Evolutionary conservation across 106 monocot species (phyloP).

Genomic region (Dactylorhiza incarnata): DNA sequence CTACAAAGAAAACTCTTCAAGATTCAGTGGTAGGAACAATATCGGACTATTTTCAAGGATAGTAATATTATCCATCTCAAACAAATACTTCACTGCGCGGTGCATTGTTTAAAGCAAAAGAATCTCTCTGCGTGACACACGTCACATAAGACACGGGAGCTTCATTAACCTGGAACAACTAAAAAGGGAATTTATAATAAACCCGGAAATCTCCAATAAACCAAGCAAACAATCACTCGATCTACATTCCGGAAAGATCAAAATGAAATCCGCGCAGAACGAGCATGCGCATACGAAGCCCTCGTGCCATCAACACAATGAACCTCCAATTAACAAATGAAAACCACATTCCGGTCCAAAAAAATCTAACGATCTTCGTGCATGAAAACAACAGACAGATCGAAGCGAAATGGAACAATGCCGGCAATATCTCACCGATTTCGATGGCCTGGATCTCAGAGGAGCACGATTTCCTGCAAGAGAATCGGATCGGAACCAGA

Average conservation of each 20-base stretch:
- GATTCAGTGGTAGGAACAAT: neutral
- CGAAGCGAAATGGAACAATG: neutral
- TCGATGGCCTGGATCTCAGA: constrained; percentile 3
- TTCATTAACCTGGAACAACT: neutral
- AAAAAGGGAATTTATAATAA: neutral
- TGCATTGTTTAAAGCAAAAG: neutral
- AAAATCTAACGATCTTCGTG: neutral
- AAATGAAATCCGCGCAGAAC: neutral
- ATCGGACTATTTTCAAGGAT: neutral
- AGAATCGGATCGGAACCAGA: constrained; percentile 1
- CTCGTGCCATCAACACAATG: neutral
- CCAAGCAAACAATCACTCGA: neutral
- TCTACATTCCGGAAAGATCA: neutral
- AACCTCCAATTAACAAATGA: neutral
- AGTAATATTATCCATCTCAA: neutral
- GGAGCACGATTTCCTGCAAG: constrained; percentile 4
- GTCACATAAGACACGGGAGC: neutral
- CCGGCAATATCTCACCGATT: neutral
- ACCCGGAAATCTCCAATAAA: neutral
- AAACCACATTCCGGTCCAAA: neutral
- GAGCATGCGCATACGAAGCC: neutral
- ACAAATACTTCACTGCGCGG: neutral
- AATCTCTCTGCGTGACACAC: neutral
- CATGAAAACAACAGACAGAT: neutral
- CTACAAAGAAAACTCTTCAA: neutral